Evolutionary conservation across 768 basidiomycete species (phyloP), one percentile per base, ranked within the genome.

Genomic region (Clitopilus passeckerianus): DNA sequence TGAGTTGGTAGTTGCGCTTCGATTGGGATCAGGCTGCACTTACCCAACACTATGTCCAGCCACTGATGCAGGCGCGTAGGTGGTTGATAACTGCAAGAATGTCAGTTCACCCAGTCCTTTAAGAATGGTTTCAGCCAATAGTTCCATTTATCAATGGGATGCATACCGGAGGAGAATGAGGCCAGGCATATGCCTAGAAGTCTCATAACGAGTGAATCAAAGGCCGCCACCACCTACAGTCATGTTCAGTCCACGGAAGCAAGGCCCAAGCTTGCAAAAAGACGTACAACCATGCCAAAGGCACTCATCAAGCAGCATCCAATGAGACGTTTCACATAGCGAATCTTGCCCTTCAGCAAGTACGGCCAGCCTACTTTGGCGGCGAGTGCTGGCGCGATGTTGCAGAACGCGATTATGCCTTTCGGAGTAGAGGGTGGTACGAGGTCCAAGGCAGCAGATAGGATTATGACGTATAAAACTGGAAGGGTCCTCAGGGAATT

Each of bases 381-480:
- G 0, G 87, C 69, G 1, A 98, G 74, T 0, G 93, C 85, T 0
- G 96, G 95, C 12, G 90, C 83, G 57, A 99, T 97, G 71, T 98
- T 98, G 75, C 91, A 95, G 70, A 98, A 94, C 0, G 90, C 86
- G 56, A 98, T 93, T 58, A 98, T 86, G 15, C 96, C 96, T 70
- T 96, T 96, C 0, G 96, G 95, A 0, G 93, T 96, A 1, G 89
- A 83, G 1, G 92, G 87, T 7, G 94, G 91, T 1, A 97, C 95
- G 2, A 99, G 82, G 68, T 99, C 97, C 3, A 98, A 78, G 1
- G 97, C 97, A 6, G 96, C 96, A 1, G 93, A 96, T 18, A 99
- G 84, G 61, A 98, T 97, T 61, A 98, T 90, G 35, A 99, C 96
- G 73, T 98, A 97, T 59, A 96, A 79, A 5, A 97, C 94, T 94